These are phyloP conservation scores for Marasmius sp. DNA, from an alignment of 1,284 basidiomycete genomes.

Conservation along the genomic window DNA sequence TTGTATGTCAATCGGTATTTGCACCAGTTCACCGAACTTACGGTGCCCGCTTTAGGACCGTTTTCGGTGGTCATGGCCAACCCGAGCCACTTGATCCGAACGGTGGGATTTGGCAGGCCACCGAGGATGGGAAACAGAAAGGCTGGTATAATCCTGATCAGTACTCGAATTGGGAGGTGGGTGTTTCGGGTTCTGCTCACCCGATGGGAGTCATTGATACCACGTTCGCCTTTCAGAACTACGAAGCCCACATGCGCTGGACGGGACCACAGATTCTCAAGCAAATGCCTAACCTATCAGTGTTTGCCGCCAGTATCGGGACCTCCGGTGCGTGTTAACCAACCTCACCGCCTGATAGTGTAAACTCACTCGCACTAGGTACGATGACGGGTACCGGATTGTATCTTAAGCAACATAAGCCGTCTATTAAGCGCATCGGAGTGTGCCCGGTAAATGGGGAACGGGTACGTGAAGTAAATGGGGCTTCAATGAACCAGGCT, in stretches of 20 bases:
- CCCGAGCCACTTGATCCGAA: conserved; percentile 16
- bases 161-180: conserved; percentile 21
- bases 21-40: too few species aligned
- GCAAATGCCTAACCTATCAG: conserved; percentile 21
- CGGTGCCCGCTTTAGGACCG: conserved; percentile 6
- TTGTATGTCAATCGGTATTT: not conserved
- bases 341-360: not conserved
- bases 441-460: conserved; percentile 21
- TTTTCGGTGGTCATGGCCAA: conserved; percentile 18
- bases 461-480: conserved; percentile 4
- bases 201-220: not conserved
- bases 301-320: conserved; percentile 22
- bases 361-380: conserved; percentile 9
- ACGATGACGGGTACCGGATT: conserved; percentile 25
- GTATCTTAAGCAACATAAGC: conserved; percentile 21
- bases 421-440: conserved; percentile 19
- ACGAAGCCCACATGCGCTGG: conserved; percentile 24
- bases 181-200: not conserved
- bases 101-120: conserved; percentile 21
- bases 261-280: conserved; percentile 24
- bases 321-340: conserved; percentile 18
- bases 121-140: conserved; percentile 13
- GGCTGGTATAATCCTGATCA: conserved; percentile 22
- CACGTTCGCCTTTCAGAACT: conserved; percentile 14
- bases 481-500: too few species aligned